Percentiles rank a stretch among this genome's conserved stretches.
phyloP scores from a whole-genome alignment of 306 rosid genomes.

The Trifolium subterraneum region DNA sequence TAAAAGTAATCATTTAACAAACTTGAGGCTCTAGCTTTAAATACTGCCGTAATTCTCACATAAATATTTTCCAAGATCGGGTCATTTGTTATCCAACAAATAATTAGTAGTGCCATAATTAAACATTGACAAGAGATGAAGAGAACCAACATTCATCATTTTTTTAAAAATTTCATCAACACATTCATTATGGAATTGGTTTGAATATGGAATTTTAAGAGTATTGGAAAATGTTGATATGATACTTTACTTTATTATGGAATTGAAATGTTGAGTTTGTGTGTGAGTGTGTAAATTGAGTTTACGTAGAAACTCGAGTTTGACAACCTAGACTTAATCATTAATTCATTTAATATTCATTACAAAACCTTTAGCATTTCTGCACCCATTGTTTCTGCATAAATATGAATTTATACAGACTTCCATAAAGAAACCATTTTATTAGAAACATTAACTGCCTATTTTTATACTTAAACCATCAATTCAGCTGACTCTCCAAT shows the following conservation, averaged over 20 bases:
- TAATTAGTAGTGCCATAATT: background rate
- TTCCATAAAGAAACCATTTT: background rate
- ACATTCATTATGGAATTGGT: too few relatives aligned
- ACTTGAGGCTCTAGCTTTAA: conserved; percentile 29
- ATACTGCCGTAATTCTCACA: background rate
- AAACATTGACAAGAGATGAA: conserved; percentile 35
- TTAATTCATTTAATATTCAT: conserved; percentile 2
- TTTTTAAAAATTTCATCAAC: too few relatives aligned
- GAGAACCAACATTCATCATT: too few relatives aligned
- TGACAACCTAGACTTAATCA: background rate
- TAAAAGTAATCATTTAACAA: conserved; percentile 28
- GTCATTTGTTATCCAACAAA: conserved; percentile 23
- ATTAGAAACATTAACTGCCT: background rate
- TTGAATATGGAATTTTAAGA: too few relatives aligned
- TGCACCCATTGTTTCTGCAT: conserved; percentile 12
- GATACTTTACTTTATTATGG: too few relatives aligned
- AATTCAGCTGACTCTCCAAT: conserved; percentile 5
- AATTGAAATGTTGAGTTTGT: too few relatives aligned
- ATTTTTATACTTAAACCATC: conserved; percentile 6
- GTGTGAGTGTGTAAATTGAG: background rate
- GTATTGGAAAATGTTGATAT: too few relatives aligned
- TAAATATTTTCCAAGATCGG: conserved; percentile 12
- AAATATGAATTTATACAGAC: conserved; percentile 6
- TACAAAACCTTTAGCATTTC: conserved; percentile 16
- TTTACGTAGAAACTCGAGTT: background rate